A percentile compares a stretch with the other conserved stretches of the same genome.
Conservation (phyloP, 73 alveolate genomes). For the Blepharisma japonicum region DNA sequence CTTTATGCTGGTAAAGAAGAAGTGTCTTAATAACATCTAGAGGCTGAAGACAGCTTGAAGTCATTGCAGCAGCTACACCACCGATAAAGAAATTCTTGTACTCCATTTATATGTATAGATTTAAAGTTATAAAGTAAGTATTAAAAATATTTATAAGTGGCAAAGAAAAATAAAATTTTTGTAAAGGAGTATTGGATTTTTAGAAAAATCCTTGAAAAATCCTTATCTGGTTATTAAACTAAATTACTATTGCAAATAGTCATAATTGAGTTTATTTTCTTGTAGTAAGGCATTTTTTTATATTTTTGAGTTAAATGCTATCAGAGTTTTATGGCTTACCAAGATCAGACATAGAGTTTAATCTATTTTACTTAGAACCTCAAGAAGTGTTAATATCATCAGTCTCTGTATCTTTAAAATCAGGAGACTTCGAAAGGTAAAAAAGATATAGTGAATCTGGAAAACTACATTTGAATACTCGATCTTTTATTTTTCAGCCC, state of each 20-base stretch:
- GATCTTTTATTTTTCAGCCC: slow-evolving; percentile 57
- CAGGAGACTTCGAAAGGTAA: slow-evolving; percentile 5
- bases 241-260: too few species aligned
- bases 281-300: too few species aligned
- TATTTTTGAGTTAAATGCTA: background rate
- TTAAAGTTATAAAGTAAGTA: too few species aligned
- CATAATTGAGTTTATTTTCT: too few species aligned
- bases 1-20: background rate
- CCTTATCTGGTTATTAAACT: too few species aligned
- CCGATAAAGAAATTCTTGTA: background rate
- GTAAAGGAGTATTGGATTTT: too few species aligned
- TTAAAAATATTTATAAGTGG: too few species aligned
- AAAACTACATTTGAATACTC: slow-evolving; percentile 52
- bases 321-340: slow-evolving; percentile 12
- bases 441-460: slow-evolving; percentile 32
- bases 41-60: background rate
- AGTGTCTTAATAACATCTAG: slow-evolving; percentile 15
- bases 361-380: slow-evolving; percentile 15
- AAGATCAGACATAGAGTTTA: slow-evolving; percentile 7
- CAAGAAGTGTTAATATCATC: slow-evolving; percentile 1
- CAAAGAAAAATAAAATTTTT: too few species aligned
- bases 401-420: background rate
- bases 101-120: too few species aligned
- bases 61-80: background rate
- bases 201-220: too few species aligned